Evolutionary conservation across 768 basidiomycete genomes (phyloP).

Genomic region (Suillus americanus): DNA sequence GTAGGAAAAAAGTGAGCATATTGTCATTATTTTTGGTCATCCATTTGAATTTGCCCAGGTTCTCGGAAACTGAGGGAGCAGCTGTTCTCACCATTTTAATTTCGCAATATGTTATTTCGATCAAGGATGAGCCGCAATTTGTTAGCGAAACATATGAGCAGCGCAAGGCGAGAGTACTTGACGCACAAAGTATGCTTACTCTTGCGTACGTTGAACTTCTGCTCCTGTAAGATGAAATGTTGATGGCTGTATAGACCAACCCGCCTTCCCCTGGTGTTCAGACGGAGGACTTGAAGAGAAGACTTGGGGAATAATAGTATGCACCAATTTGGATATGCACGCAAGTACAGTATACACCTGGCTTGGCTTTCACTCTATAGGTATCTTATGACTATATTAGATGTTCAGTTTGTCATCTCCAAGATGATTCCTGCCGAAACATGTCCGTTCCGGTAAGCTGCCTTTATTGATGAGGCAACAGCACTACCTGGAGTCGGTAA

Average conservation of each 20-base stretch:
- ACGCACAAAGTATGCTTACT: constrained; percentile 37
- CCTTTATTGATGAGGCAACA: constrained; percentile 7
- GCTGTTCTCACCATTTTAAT: constrained; percentile 54
- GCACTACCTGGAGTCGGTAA: too few relatives aligned
- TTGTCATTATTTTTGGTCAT: background rate
- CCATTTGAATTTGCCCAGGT: constrained; percentile 28
- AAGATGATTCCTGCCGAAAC: constrained; percentile 34
- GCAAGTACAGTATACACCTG: background rate
- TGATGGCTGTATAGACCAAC: constrained; percentile 4
- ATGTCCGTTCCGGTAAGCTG: constrained; percentile 27
- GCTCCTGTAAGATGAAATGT: background rate
- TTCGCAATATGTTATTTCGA: constrained; percentile 43
- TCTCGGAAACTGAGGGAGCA: constrained; percentile 51
- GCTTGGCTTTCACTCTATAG: background rate
- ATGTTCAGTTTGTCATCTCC: constrained; percentile 29
- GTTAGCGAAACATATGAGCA: constrained; percentile 46
- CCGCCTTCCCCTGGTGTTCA: constrained; percentile 12
- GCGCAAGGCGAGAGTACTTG: constrained; percentile 42
- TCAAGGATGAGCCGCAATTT: constrained; percentile 52
- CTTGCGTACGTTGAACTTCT: constrained; percentile 39
- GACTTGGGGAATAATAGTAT: background rate
- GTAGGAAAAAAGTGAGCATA: constrained; percentile 41
- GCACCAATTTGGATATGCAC: background rate
- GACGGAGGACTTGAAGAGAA: background rate
- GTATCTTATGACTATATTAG: background rate